Conservation (phyloP, 2,329 filamentous ascomycete genomes). For the Ceratocystis alfenasii region DNA sequence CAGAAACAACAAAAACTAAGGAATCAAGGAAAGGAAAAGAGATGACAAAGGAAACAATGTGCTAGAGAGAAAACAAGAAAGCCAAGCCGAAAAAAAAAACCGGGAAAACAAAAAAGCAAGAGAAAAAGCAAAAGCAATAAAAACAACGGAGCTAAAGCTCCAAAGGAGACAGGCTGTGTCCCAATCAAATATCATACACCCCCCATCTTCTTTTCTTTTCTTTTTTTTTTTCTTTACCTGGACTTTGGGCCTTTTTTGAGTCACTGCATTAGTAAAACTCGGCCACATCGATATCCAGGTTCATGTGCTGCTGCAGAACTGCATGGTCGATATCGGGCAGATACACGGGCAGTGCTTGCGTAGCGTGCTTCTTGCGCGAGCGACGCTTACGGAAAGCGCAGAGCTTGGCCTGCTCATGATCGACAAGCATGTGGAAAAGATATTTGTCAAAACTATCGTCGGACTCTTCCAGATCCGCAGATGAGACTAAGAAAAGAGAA, state of each 20-base stretch:
- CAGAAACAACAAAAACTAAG: neutral
- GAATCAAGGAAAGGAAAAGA: slow-evolving; percentile 6
- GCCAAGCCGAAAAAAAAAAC: neutral
- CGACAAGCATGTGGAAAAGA: slow-evolving; percentile 10
- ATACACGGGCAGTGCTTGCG: slow-evolving; percentile 1
- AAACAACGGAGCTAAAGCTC: slow-evolving; percentile 11
- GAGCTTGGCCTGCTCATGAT: slow-evolving; percentile 21
- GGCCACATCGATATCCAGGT: neutral
- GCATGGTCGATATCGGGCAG: slow-evolving; percentile 4
- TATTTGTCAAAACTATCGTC: slow-evolving; percentile 8
- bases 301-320: slow-evolving; percentile 1
- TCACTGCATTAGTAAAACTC: neutral
- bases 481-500: neutral
- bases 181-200: neutral
- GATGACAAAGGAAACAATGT: neutral
- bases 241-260: neutral
- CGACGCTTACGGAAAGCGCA: slow-evolving; percentile 15
- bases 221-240: neutral
- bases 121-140: neutral
- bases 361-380: slow-evolving; percentile 18
- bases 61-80: neutral
- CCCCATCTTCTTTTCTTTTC: neutral
- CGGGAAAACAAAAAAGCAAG: neutral
- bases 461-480: slow-evolving; percentile 15
- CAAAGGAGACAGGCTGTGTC: neutral